Base-by-base conservation (phyloP, 345 rosid species). In the Corchorus capsularis region DNA sequence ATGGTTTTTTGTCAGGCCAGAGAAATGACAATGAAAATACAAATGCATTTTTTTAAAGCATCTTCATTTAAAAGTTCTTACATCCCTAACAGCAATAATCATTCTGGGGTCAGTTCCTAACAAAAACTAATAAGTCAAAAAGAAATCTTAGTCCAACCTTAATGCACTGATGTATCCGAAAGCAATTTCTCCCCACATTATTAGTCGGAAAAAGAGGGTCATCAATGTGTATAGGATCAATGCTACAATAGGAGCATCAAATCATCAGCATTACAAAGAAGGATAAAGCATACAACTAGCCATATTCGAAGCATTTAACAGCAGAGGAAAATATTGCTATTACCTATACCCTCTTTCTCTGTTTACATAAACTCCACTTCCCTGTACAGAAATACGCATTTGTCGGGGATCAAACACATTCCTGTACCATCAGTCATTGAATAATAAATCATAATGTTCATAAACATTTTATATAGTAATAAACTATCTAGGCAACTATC, bases 341-440 rank as follows among this genome's bases (percentile, higher is more conserved):
- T 88, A 95, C 99, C 99, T 95, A 76, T 81, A 81, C 79, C 99
- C 99, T 85, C 96, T 93, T 83, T 91, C 99, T 76, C 98, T 88
- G 62, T 87, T 90, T 66, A 93, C 85, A 82, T 95, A 95, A 59
- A 93, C 57, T 66, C 99, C 99, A 86, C 89, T 87, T 80, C 99
- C 99, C 79, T 87, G 94, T 83, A 95, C 99, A 69, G 98, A 93
- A 75, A 93, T 86, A 68, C 97, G 94, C 90, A 95, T 93, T 82
- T 88, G 96, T 68, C 99, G 99, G 83, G 99, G 99, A 86, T 95
- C 99, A 86, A 95, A 95, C 73, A 95, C 92, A 80, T 95, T 92
- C 83, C 99, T 95, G 86, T 78, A 85, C 45, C 69, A 79, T 63
- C 45, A 79, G 75, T 77, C 34, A 73, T 53, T 47, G 64, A 47